A percentile compares a stretch with the other conserved stretches of the same genome.
Conservation (phyloP, 176 grass and related monocot genomes). For the Alloteropsis semialata region DNA sequence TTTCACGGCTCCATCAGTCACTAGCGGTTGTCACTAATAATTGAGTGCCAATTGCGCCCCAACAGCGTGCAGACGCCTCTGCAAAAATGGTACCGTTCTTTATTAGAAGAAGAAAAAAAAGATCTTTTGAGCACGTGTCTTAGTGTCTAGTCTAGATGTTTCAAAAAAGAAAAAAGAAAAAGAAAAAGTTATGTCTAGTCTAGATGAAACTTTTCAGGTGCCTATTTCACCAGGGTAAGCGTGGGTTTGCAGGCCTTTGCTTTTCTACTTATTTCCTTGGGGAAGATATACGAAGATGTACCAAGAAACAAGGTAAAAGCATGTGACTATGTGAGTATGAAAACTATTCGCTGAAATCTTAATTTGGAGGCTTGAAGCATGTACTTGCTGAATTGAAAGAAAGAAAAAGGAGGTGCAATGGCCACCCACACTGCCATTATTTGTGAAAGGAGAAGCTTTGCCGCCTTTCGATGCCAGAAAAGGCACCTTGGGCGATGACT, state of each 20-base stretch:
- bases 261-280: neutral
- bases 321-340: too few species aligned
- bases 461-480: constrained; percentile 28
- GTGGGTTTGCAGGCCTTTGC: neutral
- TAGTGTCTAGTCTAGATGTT: too few species aligned
- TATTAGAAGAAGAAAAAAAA: too few species aligned
- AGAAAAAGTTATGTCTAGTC: neutral
- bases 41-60: too few species aligned
- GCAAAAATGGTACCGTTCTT: too few species aligned
- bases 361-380: neutral
- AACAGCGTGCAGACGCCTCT: neutral
- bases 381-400: neutral
- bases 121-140: too few species aligned
- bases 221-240: neutral
- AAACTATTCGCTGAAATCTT: too few species aligned
- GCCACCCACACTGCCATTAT: neutral
- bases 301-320: neutral
- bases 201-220: neutral
- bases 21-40: too few species aligned
- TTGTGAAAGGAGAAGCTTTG: neutral
- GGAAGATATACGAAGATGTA: neutral
- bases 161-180: too few species aligned
- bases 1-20: too few species aligned
- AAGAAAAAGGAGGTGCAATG: neutral
- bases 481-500: neutral